phyloP scores from a whole-genome alignment of 768 basidiomycete genomes.

The Pleurotus eryngii region DNA sequence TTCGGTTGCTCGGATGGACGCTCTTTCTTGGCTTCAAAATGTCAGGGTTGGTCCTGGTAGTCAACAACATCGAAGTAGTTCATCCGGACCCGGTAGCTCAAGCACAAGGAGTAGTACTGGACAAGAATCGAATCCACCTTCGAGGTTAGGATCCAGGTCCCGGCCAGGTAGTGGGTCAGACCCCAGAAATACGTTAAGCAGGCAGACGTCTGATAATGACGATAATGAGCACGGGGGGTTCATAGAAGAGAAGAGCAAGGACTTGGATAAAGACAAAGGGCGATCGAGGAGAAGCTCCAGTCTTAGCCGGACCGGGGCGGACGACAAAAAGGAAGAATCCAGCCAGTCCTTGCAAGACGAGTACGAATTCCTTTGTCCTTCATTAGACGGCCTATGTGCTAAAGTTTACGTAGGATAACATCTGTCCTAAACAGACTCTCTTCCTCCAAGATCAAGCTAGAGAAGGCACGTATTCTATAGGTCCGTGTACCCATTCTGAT shows the following conservation, averaged over 20 bases:
- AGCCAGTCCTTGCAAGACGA: conserved; percentile 68
- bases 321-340: conserved; percentile 31
- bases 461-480: conserved; percentile 53
- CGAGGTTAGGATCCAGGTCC: conserved; percentile 46
- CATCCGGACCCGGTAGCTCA: conserved; percentile 41
- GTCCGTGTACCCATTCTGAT: not conserved
- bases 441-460: conserved; percentile 74
- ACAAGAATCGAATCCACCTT: conserved; percentile 41
- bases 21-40: conserved; percentile 68
- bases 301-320: conserved; percentile 27
- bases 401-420: conserved; percentile 50
- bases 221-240: conserved; percentile 7
- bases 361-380: conserved; percentile 33
- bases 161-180: conserved; percentile 23
- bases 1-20: conserved; percentile 52
- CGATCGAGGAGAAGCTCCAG: conserved; percentile 43
- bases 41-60: conserved; percentile 54
- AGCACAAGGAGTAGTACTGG: conserved; percentile 27
- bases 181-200: conserved; percentile 12
- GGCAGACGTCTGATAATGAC: conserved; percentile 12
- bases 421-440: conserved; percentile 65
- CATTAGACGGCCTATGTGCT: not conserved
- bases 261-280: conserved; percentile 17
- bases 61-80: conserved; percentile 45
- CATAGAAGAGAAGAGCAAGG: conserved; percentile 8